These are phyloP conservation scores for Sporothrix variecibatus DNA, from an alignment of 2,329 filamentous ascomycete species.

Conservation along the genomic window DNA sequence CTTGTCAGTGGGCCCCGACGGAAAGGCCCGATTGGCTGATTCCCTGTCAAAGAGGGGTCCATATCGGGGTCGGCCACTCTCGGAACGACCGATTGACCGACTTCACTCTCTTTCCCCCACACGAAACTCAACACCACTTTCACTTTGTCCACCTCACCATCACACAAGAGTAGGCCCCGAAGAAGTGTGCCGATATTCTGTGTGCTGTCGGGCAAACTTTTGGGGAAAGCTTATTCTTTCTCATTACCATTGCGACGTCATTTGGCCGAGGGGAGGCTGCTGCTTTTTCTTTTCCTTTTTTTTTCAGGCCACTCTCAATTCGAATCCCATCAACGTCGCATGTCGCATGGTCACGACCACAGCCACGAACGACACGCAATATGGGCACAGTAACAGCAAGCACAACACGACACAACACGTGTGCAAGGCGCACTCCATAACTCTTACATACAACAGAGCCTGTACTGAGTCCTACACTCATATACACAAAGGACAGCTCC, in stretches of 20 bases:
- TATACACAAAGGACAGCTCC: too few species aligned
- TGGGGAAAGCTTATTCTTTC: slow-evolving; percentile 5
- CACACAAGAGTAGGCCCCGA: too few species aligned
- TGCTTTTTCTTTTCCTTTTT: not conserved
- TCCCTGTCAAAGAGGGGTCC: not conserved
- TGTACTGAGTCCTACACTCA: not conserved
- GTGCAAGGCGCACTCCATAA: not conserved
- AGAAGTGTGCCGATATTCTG: not conserved
- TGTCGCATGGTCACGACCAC: not conserved
- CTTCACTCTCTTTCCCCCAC: not conserved
- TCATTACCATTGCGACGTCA: not conserved
- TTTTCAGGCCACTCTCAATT: too few species aligned
- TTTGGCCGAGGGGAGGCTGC: not conserved
- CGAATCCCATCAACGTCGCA: not conserved
- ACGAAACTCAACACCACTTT: not conserved
- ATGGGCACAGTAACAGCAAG: too few species aligned
- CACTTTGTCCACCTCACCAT: not conserved
- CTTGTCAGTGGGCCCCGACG: not conserved
- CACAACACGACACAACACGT: not conserved
- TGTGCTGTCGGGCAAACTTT: not conserved
- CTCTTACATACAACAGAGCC: not conserved
- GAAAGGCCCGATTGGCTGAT: slow-evolving; percentile 1
- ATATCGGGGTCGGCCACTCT: slow-evolving; percentile 4
- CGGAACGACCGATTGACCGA: slow-evolving; percentile 10
- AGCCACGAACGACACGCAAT: not conserved